A percentile compares a stretch with the other conserved stretches of the same genome.
phyloP scores from a whole-genome alignment of 306 rosid genomes.

The Quercus engelmannii region DNA sequence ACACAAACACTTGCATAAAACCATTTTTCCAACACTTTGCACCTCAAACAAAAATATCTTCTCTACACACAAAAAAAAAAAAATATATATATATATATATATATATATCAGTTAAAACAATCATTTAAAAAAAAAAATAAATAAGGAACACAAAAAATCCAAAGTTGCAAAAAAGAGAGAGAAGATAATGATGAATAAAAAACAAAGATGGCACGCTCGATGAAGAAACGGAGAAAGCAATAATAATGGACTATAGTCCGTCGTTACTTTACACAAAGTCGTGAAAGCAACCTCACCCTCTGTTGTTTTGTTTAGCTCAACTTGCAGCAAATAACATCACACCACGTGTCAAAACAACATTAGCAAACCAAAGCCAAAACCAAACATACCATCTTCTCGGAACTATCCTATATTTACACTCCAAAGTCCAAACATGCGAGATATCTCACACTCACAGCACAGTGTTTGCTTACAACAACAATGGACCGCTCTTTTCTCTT shows the following conservation, averaged over 20 bases:
- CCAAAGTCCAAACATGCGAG: no score
- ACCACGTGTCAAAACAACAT: neutral
- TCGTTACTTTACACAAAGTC: neutral
- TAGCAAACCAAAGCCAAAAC: neutral
- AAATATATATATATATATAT: no score
- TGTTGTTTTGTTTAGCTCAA: neutral
- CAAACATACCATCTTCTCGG: neutral
- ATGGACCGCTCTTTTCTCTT: conserved; percentile 48
- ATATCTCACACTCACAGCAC: neutral
- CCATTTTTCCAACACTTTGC: no score
- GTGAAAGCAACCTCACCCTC: neutral
- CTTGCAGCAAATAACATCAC: neutral
- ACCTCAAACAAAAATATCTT: no score
- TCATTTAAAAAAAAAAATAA: neutral
- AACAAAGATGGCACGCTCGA: neutral
- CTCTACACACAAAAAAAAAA: no score
- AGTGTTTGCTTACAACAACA: neutral
- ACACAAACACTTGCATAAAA: no score
- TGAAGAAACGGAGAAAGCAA: neutral
- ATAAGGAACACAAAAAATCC: neutral
- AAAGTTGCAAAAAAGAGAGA: no score
- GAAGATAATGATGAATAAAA: neutral
- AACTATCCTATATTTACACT: neutral
- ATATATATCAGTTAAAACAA: neutral
- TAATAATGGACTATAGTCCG: neutral